A percentile compares a stretch with the other conserved stretches of the same genome.
phyloP scores from a whole-genome alignment of 768 basidiomycete genomes.

The Dendrothele bispora region DNA sequence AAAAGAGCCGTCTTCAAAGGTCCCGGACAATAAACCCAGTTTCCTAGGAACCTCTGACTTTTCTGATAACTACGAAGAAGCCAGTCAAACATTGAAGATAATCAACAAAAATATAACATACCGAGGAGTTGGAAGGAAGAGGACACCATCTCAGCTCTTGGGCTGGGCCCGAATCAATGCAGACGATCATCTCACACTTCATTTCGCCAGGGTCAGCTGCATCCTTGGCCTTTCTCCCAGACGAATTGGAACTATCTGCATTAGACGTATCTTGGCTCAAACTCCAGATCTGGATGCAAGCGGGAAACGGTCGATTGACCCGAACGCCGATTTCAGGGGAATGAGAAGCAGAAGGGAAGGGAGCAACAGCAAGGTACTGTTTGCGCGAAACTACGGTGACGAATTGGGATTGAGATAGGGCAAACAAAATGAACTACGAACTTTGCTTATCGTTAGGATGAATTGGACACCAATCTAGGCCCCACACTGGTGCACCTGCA shows the following conservation, averaged over 20 bases:
- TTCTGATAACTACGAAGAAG: constrained; percentile 10
- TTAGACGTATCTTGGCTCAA: constrained; percentile 22
- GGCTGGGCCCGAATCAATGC: constrained; percentile 77
- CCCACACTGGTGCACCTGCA: constrained; percentile 89
- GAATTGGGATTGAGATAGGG: background rate
- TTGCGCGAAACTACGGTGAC: constrained; percentile 39
- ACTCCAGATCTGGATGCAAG: constrained; percentile 90
- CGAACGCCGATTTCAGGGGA: constrained; percentile 68
- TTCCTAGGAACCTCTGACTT: constrained; percentile 42
- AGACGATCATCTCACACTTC: constrained; percentile 83
- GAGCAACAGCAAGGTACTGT: constrained; percentile 86
- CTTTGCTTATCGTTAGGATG: constrained; percentile 55
- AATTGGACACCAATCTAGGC: constrained; percentile 91
- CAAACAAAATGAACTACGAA: constrained; percentile 28
- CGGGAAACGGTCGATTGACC: constrained; percentile 49
- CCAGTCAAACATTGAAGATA: background rate
- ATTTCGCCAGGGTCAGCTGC: constrained; percentile 44
- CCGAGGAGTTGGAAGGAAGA: constrained; percentile 71
- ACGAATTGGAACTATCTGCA: background rate
- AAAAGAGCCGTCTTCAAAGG: constrained; percentile 86
- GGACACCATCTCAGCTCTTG: constrained; percentile 93
- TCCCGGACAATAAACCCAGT: constrained; percentile 81
- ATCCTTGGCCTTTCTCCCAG: background rate
- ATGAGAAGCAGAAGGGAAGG: constrained; percentile 64
- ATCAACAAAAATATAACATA: constrained; percentile 16